Percentiles rank a stretch among this genome's conserved stretches.
These are phyloP conservation scores for Reticulascus tulasneorum DNA, from an alignment of 2,329 filamentous ascomycete species.

Conservation along the genomic window DNA sequence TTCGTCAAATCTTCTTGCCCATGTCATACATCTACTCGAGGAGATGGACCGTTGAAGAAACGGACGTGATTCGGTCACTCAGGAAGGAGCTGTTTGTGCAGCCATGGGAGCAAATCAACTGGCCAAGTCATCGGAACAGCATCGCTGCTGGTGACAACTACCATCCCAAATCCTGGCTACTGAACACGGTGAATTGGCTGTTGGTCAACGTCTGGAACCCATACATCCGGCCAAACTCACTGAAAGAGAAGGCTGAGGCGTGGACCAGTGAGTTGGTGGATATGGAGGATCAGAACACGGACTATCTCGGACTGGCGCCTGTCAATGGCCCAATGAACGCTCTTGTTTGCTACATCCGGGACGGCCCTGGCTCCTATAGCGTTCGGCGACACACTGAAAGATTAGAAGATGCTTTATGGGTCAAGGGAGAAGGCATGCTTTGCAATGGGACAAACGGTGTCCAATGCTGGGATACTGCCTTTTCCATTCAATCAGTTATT, in stretches of 20 bases:
- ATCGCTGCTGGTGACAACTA: constrained; percentile 83
- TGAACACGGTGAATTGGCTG: constrained; percentile 75
- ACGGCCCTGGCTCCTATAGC: constrained; percentile 70
- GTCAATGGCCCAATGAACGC: constrained; percentile 90
- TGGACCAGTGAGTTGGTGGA: constrained; percentile 81
- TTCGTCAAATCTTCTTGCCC: constrained; percentile 90
- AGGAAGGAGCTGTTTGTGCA: constrained; percentile 80
- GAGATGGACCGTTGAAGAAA: constrained; percentile 72
- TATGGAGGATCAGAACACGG: constrained; percentile 91
- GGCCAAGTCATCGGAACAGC: constrained; percentile 72
- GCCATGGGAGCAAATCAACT: constrained; percentile 74
- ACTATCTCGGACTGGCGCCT: constrained; percentile 79
- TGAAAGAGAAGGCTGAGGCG: constrained; percentile 70
- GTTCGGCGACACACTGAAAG: constrained; percentile 77
- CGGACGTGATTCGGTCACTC: constrained; percentile 67
- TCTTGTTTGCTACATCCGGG: constrained; percentile 77
- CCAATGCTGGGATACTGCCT: constrained; percentile 94
- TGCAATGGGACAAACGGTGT: constrained; percentile 98
- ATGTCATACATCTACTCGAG: constrained; percentile 91
- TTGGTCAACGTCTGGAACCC: constrained; percentile 78
- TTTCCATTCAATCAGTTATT: constrained; percentile 77
- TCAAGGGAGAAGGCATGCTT: constrained; percentile 89
- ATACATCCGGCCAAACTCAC: constrained; percentile 61
- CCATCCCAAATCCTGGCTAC: constrained; percentile 81
- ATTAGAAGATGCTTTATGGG: constrained; percentile 82